These are phyloP conservation scores for Sclerotiophoma versabilis DNA, from an alignment of 2,329 filamentous ascomycete species.

Conservation along the genomic window DNA sequence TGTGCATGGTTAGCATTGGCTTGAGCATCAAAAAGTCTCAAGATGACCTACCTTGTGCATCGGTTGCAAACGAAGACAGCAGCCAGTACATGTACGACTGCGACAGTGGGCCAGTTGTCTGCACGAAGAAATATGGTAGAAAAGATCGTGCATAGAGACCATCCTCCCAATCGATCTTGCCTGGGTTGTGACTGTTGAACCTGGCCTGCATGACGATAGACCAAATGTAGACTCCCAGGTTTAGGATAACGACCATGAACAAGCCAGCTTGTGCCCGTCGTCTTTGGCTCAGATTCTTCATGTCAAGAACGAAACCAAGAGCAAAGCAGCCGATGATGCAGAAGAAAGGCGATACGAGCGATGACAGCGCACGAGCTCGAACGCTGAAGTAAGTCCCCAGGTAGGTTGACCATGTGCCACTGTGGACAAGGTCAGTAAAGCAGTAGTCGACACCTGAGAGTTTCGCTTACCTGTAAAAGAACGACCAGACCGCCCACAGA, in stretches of 20 bases:
- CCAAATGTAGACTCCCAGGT: constrained; percentile 60
- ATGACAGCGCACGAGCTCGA: constrained; percentile 55
- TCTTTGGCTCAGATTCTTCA: constrained; percentile 69
- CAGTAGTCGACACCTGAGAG: too few species aligned
- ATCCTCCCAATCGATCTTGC: constrained; percentile 58
- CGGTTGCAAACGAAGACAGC: constrained; percentile 38
- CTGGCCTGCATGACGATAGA: constrained; percentile 57
- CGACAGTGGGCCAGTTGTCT: constrained; percentile 49
- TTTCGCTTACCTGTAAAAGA: constrained; percentile 49
- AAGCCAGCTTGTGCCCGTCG: constrained; percentile 57
- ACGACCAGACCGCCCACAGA: constrained; percentile 57
- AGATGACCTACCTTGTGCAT: constrained; percentile 28
- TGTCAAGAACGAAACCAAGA: constrained; percentile 64
- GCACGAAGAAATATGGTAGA: constrained; percentile 59
- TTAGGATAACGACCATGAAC: constrained; percentile 55
- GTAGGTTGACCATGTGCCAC: constrained; percentile 57
- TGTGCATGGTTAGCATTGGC: constrained; percentile 10
- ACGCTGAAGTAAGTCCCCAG: constrained; percentile 55
- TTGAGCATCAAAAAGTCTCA: neutral
- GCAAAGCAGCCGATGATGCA: constrained; percentile 60
- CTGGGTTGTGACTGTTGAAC: constrained; percentile 51
- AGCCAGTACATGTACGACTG: constrained; percentile 46
- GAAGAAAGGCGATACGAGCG: constrained; percentile 58
- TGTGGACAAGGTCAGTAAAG: constrained; percentile 19
- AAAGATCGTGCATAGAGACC: constrained; percentile 53